These are phyloP conservation scores for Komagataella pseudopastoris DNA, from an alignment of 805 yeast species.

Conservation along the genomic window DNA sequence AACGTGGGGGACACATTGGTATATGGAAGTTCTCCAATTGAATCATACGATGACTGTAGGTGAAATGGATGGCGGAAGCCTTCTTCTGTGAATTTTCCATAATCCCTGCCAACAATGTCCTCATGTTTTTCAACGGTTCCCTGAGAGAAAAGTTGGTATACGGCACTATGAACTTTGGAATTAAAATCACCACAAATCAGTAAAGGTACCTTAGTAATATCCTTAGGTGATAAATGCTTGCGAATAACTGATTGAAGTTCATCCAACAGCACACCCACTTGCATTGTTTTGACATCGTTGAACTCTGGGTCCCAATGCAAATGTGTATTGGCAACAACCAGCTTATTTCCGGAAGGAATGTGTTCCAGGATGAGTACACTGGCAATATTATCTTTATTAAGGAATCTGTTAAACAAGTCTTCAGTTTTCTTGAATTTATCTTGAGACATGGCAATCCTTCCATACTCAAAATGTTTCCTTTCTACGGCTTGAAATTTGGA, in stretches of 20 bases:
- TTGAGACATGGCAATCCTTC: slow-evolving; percentile 64
- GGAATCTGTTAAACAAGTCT: slow-evolving; percentile 89
- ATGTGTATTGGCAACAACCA: slow-evolving; percentile 81
- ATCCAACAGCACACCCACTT: slow-evolving; percentile 82
- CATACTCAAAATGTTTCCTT: slow-evolving; percentile 69
- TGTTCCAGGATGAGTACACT: slow-evolving; percentile 66
- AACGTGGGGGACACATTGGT: slow-evolving; percentile 92
- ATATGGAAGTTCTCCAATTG: slow-evolving; percentile 82
- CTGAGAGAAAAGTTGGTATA: slow-evolving; percentile 74
- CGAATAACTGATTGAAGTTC: slow-evolving; percentile 62
- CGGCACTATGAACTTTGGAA: slow-evolving; percentile 79
- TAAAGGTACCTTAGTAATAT: slow-evolving; percentile 53
- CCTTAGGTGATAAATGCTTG: slow-evolving; percentile 24
- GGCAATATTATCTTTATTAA: slow-evolving; percentile 92
- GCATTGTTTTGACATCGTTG: slow-evolving; percentile 92
- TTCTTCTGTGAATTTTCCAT: slow-evolving; percentile 81
- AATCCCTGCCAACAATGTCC: slow-evolving; percentile 78
- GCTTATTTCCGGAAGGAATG: slow-evolving; percentile 50
- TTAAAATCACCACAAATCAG: slow-evolving; percentile 93
- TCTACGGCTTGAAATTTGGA: slow-evolving; percentile 58
- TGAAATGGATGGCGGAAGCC: slow-evolving; percentile 77
- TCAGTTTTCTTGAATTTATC: slow-evolving; percentile 86
- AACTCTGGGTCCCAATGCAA: slow-evolving; percentile 97
- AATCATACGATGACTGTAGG: slow-evolving; percentile 73
- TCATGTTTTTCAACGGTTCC: slow-evolving; percentile 69